Percentiles rank a stretch among this genome's conserved stretches.
phyloP scores from a whole-genome alignment of 139 green algal genomes.

The Dunaliella sp. region DNA sequence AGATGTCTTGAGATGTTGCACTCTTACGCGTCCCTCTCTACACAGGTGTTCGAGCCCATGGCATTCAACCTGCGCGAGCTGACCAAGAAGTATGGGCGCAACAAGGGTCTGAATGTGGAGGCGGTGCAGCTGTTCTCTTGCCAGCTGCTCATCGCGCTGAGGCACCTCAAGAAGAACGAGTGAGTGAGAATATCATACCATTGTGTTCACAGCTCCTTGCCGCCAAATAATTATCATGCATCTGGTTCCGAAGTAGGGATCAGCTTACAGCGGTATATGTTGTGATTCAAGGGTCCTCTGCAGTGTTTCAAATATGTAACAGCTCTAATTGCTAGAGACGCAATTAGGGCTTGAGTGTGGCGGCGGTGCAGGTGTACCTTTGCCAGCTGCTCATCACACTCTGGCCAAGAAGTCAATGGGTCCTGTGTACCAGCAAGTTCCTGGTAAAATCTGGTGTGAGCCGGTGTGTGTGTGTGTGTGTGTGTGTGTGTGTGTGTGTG shows the following conservation, averaged over 20 bases:
- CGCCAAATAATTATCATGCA: too few species aligned
- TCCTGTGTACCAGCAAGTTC: too few species aligned
- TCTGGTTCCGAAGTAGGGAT: too few species aligned
- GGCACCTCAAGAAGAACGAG: conserved; percentile 73
- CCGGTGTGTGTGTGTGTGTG: too few species aligned
- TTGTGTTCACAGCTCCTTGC: too few species aligned
- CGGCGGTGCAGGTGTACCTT: neutral
- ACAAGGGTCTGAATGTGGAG: conserved; percentile 89
- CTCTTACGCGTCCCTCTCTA: too few species aligned
- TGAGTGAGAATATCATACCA: neutral
- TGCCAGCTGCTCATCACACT: neutral
- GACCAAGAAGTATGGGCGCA: conserved; percentile 94
- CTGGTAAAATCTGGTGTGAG: too few species aligned
- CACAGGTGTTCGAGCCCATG: conserved; percentile 26
- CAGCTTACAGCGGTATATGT: neutral
- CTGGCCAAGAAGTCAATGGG: too few species aligned
- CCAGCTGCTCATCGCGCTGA: conserved; percentile 92
- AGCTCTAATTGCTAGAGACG: too few species aligned
- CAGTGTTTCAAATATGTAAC: too few species aligned
- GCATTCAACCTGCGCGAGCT: conserved; percentile 90
- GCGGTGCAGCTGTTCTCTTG: conserved; percentile 87
- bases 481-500: neutral
- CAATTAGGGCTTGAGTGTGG: neutral
- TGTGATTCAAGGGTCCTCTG: neutral
- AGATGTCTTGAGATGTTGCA: too few species aligned